Percentiles rank a stretch among this genome's conserved stretches.
These are phyloP conservation scores for Xylariales sp. DNA, from an alignment of 2,329 filamentous ascomycete genomes.

Conservation along the genomic window DNA sequence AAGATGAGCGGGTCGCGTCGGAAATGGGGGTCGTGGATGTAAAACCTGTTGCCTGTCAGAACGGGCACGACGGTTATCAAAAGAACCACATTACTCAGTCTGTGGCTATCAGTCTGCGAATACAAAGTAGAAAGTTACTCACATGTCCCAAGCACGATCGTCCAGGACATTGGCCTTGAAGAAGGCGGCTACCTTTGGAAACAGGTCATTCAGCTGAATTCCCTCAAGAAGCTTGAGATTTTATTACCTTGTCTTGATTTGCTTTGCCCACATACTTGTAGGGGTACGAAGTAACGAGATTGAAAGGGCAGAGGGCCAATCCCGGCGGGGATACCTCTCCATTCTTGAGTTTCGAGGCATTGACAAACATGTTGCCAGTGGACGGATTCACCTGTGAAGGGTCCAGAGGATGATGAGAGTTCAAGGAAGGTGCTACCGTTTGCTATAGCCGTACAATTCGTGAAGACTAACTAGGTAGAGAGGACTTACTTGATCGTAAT, in stretches of 20 bases:
- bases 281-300: slow-evolving; percentile 1
- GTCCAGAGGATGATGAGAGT: no score
- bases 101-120: not conserved
- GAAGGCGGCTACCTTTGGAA: slow-evolving; percentile 37
- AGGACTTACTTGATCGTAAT: not conserved
- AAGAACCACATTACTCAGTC: not conserved
- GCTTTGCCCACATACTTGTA: not conserved
- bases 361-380: no score
- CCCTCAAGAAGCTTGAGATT: not conserved
- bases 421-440: no score
- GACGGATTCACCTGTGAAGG: no score
- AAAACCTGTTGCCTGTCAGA: slow-evolving; percentile 50
- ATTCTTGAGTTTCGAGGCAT: no score
- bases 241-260: not conserved
- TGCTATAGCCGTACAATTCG: no score
- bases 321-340: no score
- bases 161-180: slow-evolving; percentile 57
- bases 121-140: slow-evolving; percentile 33
- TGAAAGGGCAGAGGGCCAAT: slow-evolving; percentile 2
- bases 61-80: not conserved
- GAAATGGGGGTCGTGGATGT: slow-evolving; percentile 25
- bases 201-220: not conserved
- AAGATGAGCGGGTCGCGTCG: slow-evolving; percentile 54
- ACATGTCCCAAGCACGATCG: slow-evolving; percentile 71
- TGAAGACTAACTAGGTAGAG: not conserved